Conservation (phyloP, 2,329 filamentous ascomycete species). For the Fusarium gaditjirri region DNA sequence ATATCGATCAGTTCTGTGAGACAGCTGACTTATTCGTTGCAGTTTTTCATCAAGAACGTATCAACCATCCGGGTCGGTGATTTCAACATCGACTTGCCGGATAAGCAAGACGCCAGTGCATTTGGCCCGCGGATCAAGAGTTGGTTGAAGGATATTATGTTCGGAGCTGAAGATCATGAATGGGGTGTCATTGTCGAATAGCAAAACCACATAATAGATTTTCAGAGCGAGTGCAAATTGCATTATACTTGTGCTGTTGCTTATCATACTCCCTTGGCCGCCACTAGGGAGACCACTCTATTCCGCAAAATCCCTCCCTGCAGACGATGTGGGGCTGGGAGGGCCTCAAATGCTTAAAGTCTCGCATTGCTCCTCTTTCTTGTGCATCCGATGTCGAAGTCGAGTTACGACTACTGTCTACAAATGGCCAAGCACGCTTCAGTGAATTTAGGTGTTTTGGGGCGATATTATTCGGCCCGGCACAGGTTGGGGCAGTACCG, state of each 20-base stretch:
- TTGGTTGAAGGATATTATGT: not conserved
- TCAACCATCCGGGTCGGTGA: not conserved
- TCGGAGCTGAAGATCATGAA: not conserved
- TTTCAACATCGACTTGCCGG: not conserved
- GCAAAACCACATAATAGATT: fast-evolving
- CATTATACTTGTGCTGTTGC: not conserved
- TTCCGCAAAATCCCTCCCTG: not conserved
- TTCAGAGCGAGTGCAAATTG: too few species aligned
- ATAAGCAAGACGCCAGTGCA: not conserved
- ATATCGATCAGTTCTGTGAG: fast-evolving
- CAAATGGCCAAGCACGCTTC: not conserved
- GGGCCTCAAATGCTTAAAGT: not conserved
- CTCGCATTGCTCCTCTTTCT: fast-evolving
- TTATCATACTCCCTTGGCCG: fast-evolving
- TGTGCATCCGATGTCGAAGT: fast-evolving
- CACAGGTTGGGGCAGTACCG: conserved; percentile 12
- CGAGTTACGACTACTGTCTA: fast-evolving
- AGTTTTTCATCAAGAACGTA: not conserved
- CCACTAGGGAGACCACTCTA: fast-evolving
- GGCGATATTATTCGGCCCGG: conserved; percentile 10
- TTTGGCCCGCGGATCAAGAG: not conserved
- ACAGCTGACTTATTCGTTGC: fast-evolving
- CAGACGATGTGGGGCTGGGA: not conserved
- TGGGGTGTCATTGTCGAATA: not conserved
- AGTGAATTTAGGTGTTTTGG: conserved; percentile 3